Evolutionary conservation across 2,329 filamentous ascomycete genomes (phyloP).

Genomic region (Tolypocladium ovalisporum): DNA sequence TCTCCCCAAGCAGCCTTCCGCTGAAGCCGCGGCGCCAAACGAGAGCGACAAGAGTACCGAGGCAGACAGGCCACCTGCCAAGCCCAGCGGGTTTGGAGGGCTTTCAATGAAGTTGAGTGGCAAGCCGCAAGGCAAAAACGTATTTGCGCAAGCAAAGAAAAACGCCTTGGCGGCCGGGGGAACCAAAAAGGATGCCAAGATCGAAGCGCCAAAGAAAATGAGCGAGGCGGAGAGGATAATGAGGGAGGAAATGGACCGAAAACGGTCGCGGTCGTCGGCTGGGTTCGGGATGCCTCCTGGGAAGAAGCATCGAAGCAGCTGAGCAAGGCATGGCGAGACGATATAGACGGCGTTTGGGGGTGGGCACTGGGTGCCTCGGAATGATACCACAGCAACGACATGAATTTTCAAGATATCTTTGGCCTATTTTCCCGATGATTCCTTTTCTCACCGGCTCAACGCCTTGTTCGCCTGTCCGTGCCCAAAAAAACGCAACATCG

Average conservation of each 20-base stretch:
- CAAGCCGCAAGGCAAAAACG: slow-evolving; percentile 64
- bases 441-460: slow-evolving; percentile 12
- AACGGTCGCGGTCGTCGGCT: slow-evolving; percentile 41
- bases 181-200: slow-evolving; percentile 47
- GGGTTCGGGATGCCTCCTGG: slow-evolving; percentile 34
- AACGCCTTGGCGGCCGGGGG: slow-evolving; percentile 49
- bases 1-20: slow-evolving; percentile 6
- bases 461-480: slow-evolving; percentile 19
- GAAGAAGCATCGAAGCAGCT: slow-evolving; percentile 39
- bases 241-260: slow-evolving; percentile 70
- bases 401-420: not conserved
- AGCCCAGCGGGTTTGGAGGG: slow-evolving; percentile 20
- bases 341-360: slow-evolving; percentile 5
- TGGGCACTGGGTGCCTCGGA: not conserved
- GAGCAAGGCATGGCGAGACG: not conserved
- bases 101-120: slow-evolving; percentile 55
- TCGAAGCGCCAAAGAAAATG: slow-evolving; percentile 67
- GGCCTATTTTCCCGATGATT: not conserved
- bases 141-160: slow-evolving; percentile 58
- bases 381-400: slow-evolving; percentile 6
- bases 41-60: slow-evolving; percentile 5
- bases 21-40: slow-evolving; percentile 10
- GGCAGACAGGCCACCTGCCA: slow-evolving; percentile 12
- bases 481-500: slow-evolving; percentile 5
- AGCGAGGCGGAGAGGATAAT: slow-evolving; percentile 83